Conservation (phyloP, 768 basidiomycete species). For the Cystofilobasidium capitatum region DNA sequence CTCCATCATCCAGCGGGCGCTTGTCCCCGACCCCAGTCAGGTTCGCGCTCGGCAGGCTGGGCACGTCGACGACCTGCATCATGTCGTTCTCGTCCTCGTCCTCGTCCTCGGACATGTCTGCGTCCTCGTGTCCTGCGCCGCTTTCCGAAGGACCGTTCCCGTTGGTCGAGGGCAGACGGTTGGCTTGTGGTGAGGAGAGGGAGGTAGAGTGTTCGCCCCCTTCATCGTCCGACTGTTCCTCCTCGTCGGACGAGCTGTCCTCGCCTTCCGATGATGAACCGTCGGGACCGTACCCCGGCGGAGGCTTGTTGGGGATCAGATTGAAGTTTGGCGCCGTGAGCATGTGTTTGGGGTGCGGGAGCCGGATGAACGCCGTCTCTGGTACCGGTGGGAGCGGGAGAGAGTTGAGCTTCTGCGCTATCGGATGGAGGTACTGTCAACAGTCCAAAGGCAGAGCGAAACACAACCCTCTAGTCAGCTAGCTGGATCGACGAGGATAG, state of each 20-base stretch:
- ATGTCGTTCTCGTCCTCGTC: conserved; percentile 27
- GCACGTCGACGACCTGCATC: conserved; percentile 15
- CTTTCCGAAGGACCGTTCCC: neutral
- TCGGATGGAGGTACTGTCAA: conserved; percentile 40
- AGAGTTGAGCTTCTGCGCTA: conserved; percentile 42
- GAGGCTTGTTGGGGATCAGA: conserved; percentile 36
- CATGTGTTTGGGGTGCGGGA: conserved; percentile 40
- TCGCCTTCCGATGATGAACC: neutral
- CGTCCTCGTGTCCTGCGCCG: conserved; percentile 9
- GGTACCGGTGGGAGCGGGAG: conserved; percentile 41
- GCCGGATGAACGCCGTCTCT: conserved; percentile 41
- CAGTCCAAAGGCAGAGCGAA: neutral
- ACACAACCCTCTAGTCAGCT: neutral
- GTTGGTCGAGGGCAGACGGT: neutral
- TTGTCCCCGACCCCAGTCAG: conserved; percentile 4
- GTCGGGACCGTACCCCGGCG: conserved; percentile 5
- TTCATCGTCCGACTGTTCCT: neutral
- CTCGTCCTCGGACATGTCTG: conserved; percentile 26
- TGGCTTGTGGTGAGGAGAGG: neutral
- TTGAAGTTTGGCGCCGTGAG: conserved; percentile 42
- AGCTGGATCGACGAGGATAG: neutral
- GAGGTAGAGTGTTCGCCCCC: neutral
- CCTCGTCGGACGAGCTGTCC: neutral
- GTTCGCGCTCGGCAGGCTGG: neutral
- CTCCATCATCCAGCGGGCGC: conserved; percentile 14